Base-by-base conservation (phyloP, 768 basidiomycete genomes). In the Russula ochroleuca region DNA sequence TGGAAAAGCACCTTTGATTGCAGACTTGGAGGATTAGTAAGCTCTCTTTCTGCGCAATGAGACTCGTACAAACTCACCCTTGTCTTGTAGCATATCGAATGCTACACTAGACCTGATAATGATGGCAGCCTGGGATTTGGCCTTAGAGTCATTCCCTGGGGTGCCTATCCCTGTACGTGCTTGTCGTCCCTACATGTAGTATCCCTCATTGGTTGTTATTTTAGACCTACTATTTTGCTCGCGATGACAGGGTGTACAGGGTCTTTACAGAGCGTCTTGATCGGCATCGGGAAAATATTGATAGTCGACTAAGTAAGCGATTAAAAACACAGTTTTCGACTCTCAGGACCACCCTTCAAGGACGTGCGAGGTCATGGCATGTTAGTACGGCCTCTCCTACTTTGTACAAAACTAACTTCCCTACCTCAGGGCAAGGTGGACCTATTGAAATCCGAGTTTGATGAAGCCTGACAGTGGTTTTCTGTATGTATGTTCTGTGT, bases 1-100 rank as follows among this genome's bases (percentile, higher is more conserved):
- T 5, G 88, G 84, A 19, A 89, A 86, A 72, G 90, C 85, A 28
- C 84, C 82, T 50, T 74, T 85, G 50, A 92, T 97, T 48, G 90
- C 90, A 9, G 80, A 88, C 0, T 78, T 96, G 28, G 93, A 94
- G 69, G 94, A 96, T 71, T 98, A 95, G 92, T 93, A 72, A 71
- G 88, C 79, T 35, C 35, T 25, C 48, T 58, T 23, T n/a, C 35
- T 38, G 47, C 14, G 33, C 28, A 38, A 25, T 37, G 45, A 23
- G 51, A 41, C 10, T 14, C 13, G 28, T n/a, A 19, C 21, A 14
- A 23, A 13, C 52, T 64, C 10, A 54, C 28, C 15, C 37, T 21
- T 28, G 10, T 8, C 38, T 57, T 53, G 41, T 38, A 93, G 91
- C 68, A 80, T 97, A 33, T 87, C 93, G 2, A 98, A 98, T 75